Evolutionary conservation across 192 early-diverging fungal genomes (phyloP), one percentile per base, ranked within the genome.

Genomic region (Coemansia sp.): DNA sequence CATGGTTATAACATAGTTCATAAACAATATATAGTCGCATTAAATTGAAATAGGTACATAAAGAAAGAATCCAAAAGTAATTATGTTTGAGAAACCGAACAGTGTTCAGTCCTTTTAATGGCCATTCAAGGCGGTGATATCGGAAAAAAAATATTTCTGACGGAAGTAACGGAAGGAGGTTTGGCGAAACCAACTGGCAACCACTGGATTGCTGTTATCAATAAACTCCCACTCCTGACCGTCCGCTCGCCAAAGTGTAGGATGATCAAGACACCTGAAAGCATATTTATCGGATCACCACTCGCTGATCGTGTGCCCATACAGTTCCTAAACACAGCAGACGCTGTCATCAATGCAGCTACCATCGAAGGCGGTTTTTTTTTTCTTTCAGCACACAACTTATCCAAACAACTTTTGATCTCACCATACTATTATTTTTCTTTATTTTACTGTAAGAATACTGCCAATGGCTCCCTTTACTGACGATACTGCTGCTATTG

Each of bases 401-500:
- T 41, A 13, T 41, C 6, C 35, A 37, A 37, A 37, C 7, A 9
- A 37, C 35, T 16, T 44, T 44, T 44, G 43, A n/a, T 16, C 43
- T 44, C 15, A 6, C n/a, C 43, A n/a, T 15, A 16, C 43, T 44
- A 16, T 1, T 44, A 18, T 44, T 44, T 15, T 16, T 4, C 35
- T 10, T 44, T 27, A 10, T 11, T 50, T 55, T 55, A 29, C 16
- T 15, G 52, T 29, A 55, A 13, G 29, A 24, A 13, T n/a, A 47
- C 15, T 27, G 22, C 22, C 24, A 0, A 56, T 56, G 53, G 29
- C 53, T 34, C 34, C 53, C 15, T 56, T 8, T 34, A 56, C 53
- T 29, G 15, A 56, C 53, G 53, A 56, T 32, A n/a, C 29, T 56
- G 53, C 53, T 56, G 53, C 53, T 56, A 56, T 32, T 56, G 53